A percentile compares a stretch with the other conserved stretches of the same genome.
These are phyloP conservation scores for Tylopilus sp. DNA, from an alignment of 768 basidiomycete genomes.

Conservation along the genomic window DNA sequence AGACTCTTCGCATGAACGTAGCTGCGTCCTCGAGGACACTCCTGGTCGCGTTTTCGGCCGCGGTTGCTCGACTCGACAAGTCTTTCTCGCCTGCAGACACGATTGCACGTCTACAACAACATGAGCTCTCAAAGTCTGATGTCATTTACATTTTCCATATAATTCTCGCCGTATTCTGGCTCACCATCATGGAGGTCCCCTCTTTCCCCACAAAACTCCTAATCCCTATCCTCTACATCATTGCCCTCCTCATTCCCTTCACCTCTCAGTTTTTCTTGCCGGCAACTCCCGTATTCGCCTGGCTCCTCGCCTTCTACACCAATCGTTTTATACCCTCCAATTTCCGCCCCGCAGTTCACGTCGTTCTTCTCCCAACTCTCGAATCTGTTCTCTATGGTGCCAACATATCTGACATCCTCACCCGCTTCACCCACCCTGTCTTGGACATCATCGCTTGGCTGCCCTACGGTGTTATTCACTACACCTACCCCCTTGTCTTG, in stretches of 20 bases:
- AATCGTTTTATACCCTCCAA: constrained; percentile 91
- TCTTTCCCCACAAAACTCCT: constrained; percentile 70
- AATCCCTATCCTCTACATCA: constrained; percentile 69
- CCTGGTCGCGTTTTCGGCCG: constrained; percentile 52
- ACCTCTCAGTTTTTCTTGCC: constrained; percentile 91
- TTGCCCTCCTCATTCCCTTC: constrained; percentile 78
- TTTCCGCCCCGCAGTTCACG: constrained; percentile 79
- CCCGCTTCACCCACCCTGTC: constrained; percentile 87
- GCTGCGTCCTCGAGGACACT: constrained; percentile 14
- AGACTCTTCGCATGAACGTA: constrained; percentile 4
- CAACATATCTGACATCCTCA: constrained; percentile 95
- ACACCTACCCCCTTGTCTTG: constrained; percentile 80
- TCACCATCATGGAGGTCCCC: constrained; percentile 67
- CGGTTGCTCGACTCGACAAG: constrained; percentile 68
- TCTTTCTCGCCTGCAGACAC: constrained; percentile 69
- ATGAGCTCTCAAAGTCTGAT: constrained; percentile 54
- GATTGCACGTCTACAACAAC: constrained; percentile 53
- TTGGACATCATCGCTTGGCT: too few relatives aligned
- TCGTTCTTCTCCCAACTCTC: constrained; percentile 89
- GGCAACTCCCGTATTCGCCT: constrained; percentile 81
- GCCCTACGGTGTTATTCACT: constrained; percentile 96
- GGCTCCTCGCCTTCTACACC: constrained; percentile 83
- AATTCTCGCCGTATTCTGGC: constrained; percentile 63
- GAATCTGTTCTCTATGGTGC: constrained; percentile 96
- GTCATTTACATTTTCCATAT: constrained; percentile 64